phyloP scores from a whole-genome alignment of 805 yeast genomes.

The Yamadazyma sp. region DNA sequence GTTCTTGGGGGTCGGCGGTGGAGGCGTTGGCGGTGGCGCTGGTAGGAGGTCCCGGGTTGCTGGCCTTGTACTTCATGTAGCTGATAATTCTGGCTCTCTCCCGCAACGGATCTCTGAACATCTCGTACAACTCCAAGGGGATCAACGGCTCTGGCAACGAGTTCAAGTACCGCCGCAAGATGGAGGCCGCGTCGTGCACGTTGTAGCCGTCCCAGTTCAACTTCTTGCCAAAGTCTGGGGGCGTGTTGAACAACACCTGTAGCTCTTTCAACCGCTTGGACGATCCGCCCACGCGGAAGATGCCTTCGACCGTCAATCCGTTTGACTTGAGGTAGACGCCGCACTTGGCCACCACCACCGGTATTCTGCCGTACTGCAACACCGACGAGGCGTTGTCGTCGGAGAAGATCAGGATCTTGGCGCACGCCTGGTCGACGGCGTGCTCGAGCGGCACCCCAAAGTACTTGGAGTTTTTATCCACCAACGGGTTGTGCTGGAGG shows the following conservation, averaged over 20 bases:
- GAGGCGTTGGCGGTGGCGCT: neutral
- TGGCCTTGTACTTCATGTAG: constrained; percentile 62
- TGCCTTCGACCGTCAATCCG: constrained; percentile 81
- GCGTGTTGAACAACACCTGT: constrained; percentile 77
- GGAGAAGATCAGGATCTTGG: constrained; percentile 65
- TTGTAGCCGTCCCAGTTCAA: constrained; percentile 90
- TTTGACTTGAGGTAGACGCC: constrained; percentile 81
- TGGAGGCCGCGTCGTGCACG: constrained; percentile 95
- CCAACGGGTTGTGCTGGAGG: constrained; percentile 42
- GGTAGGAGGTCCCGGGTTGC: constrained; percentile 26
- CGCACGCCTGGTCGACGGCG: constrained; percentile 75
- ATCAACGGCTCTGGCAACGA: constrained; percentile 90
- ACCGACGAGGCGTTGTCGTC: constrained; percentile 55
- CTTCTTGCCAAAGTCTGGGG: constrained; percentile 88
- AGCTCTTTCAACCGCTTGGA: constrained; percentile 83
- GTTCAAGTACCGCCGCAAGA: constrained; percentile 81
- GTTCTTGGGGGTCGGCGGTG: neutral
- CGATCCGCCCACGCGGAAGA: constrained; percentile 91
- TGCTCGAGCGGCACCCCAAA: constrained; percentile 76
- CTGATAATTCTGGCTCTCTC: constrained; percentile 62
- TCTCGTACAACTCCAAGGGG: constrained; percentile 73
- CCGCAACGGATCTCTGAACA: constrained; percentile 73
- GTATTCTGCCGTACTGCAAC: constrained; percentile 83
- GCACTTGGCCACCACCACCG: constrained; percentile 93
- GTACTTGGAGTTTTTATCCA: constrained; percentile 54